Base-by-base conservation (phyloP, 2,329 filamentous ascomycete species). In the Emmonsiellopsis sp. region DNA sequence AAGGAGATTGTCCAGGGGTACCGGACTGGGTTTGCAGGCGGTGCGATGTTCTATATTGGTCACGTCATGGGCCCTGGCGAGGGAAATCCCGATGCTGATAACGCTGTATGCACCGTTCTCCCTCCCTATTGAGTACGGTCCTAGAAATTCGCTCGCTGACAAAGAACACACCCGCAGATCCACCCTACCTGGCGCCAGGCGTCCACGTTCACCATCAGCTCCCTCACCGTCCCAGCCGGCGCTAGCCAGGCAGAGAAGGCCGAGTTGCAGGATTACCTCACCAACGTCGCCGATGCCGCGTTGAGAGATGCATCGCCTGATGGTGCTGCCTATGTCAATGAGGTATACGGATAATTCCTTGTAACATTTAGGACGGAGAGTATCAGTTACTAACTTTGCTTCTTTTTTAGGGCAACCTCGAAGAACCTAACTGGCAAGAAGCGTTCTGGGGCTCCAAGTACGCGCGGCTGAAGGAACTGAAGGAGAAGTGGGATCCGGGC, bases 401-500 rank as follows among this genome's bases (percentile, higher is more conserved):
- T 47, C n/a, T 32, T 26, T 47, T 34, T 8, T 30, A 47, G 44
- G 44, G 44, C 30, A 34, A 47, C 30, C 26, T 47, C 11, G 44
- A 47, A 30, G 44, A 75, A 59, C 65, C 65, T 0, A 62, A 73
- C 55, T 73, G 64, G 61, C 62, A 73, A 59, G 49, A 66, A 35
- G 65, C 65, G 1, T 75, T 73, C 57, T 75, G 70, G 54, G 72
- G 73, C 3, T 53, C 47, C 5, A 74, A 72, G 55, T 74, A 74
- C 44, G 55, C 55, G 1, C 61, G 54, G 1, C 61, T 74, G 20
- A 55, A 64, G 2, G 7, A 55, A 6, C 61, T 75, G 30, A 75
- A 75, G 65, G 54, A 61, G 7, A 67, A 70, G 51, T 73, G 68
- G 56, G 73, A 75, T 55, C 71, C 71, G 5, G 26, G 64, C 0